Conservation (phyloP, 306 rosid genomes). For the Acacia crassicarpa region DNA sequence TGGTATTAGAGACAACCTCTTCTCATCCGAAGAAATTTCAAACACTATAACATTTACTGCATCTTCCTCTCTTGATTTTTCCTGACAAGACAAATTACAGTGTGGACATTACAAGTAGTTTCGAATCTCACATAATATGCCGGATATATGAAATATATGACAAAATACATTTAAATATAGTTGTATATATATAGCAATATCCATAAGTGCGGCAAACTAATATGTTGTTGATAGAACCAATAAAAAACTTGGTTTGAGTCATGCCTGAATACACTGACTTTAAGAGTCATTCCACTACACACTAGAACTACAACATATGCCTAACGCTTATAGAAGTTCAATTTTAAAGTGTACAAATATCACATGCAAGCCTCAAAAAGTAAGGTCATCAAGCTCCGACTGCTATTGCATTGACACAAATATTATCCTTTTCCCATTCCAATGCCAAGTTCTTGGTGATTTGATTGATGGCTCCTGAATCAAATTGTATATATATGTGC, state of each 20-base stretch:
- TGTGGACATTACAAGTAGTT: neutral
- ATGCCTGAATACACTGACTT: too few species aligned
- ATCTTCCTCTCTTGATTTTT: neutral
- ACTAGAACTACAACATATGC: neutral
- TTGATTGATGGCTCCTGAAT: slow-evolving; percentile 61
- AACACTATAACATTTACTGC: neutral
- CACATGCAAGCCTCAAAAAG: neutral
- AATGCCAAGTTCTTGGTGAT: slow-evolving; percentile 27
- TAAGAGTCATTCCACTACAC: too few species aligned
- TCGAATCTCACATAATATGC: neutral
- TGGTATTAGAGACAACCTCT: too few species aligned
- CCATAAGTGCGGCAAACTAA: neutral
- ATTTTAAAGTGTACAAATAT: too few species aligned
- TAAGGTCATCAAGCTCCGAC: too few species aligned
- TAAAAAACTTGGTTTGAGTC: too few species aligned
- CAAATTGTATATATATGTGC: neutral
- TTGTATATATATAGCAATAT: too few species aligned
- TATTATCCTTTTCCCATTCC: slow-evolving; percentile 44
- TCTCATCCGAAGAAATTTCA: slow-evolving; percentile 13
- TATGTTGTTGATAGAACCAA: too few species aligned
- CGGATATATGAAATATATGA: neutral
- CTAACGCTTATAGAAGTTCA: too few species aligned
- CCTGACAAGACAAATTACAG: neutral
- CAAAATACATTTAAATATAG: too few species aligned
- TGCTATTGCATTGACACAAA: too few species aligned